These are phyloP conservation scores for Leishmania turanica DNA, from an alignment of 208 protist genomes.

Conservation along the genomic window DNA sequence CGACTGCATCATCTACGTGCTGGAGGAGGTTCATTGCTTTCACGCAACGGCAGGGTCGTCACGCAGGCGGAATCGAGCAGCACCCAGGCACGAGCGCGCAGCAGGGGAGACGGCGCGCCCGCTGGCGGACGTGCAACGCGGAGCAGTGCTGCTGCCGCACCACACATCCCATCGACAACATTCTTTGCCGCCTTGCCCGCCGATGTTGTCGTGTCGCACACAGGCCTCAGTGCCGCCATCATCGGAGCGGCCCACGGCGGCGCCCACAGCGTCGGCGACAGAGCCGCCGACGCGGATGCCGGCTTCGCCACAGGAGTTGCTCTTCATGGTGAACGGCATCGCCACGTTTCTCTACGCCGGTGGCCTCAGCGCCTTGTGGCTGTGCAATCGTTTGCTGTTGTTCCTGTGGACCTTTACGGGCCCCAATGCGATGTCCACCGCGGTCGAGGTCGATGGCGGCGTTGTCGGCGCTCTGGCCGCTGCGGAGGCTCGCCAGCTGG, in stretches of 20 bases:
- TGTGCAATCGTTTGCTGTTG: slow-evolving; percentile 2
- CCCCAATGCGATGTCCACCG: not conserved
- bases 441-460: not conserved
- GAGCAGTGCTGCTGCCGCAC: not conserved
- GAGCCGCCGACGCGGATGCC: not conserved
- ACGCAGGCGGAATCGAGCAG: not conserved
- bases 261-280: not conserved
- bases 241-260: not conserved
- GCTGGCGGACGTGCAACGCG: not conserved
- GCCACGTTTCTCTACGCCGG: slow-evolving; percentile 21
- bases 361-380: slow-evolving; percentile 25
- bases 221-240: not conserved
- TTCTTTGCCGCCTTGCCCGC: not conserved
- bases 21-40: slow-evolving; percentile 68
- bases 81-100: not conserved
- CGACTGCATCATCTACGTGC: slow-evolving; percentile 52
- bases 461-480: not conserved
- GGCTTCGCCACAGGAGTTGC: slow-evolving; percentile 25
- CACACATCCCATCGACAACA: not conserved
- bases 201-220: not conserved
- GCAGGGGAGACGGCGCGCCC: not conserved
- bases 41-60: not conserved
- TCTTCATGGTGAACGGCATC: slow-evolving; percentile 37
- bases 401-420: not conserved
- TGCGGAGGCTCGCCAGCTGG: not conserved